Base-by-base conservation (phyloP, 2,329 filamentous ascomycete genomes). In the Sporothrix dimorphospora region DNA sequence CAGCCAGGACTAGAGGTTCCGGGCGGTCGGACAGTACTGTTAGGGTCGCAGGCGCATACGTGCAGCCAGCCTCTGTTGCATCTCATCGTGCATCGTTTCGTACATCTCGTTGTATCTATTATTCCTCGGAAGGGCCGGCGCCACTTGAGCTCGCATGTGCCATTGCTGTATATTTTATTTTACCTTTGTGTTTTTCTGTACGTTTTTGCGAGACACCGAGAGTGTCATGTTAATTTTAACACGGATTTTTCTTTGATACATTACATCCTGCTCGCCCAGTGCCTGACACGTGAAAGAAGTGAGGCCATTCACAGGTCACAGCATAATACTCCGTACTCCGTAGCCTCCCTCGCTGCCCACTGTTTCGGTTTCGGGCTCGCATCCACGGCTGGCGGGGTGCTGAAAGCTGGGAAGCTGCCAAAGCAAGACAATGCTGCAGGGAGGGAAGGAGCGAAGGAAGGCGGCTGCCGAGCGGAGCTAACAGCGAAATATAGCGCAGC, bases 151-250 rank as follows among this genome's bases (percentile, higher is more conserved):
- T 45, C 6, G 47, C 47, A 27, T 65, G 59, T 27, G 59, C 59
- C 34, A 27, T 45, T 65, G 30, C 38, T 65, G 59, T 65, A n/a
- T n/a, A n/a, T n/a, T n/a, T n/a, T n/a, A 45, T 63, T 57, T 65
- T 27, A 65, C 12, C 1, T n/a, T 49, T 49, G 47, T 24, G 38
- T 14, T 27, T 63, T 27, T 19, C 6, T 53, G 21, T 30, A 65
- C 19, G 30, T 53, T 53, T 47, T 19, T 30, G 4, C 24, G 19
- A 21, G n/a, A 24, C 11, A 42, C 57, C n/a, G 16, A 63, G 4
- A 16, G 9, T 14, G 57, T 24, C 34, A 45, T n/a, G n/a, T n/a
- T n/a, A n/a, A n/a, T n/a, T 12, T 14, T 12, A 47, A 49, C 16
- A 49, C 47, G 47, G 47, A 49, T n/a, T 45, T 4, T 14, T 45